Evolutionary conservation across 306 rosid species (phyloP).

Genomic region (Styphnolobium japonicum): DNA sequence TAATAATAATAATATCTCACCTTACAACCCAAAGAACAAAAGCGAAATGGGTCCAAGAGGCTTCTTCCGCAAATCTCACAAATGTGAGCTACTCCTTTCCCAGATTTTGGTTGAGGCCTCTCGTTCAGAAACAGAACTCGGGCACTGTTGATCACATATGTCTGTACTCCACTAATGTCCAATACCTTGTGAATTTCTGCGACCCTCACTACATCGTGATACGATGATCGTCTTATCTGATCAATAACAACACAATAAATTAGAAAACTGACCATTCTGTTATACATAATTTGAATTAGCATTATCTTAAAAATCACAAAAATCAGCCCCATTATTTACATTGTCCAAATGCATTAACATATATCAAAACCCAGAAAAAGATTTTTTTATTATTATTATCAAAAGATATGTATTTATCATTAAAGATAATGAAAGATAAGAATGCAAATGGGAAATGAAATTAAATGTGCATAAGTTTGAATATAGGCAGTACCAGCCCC

Average conservation of each 20-base stretch:
- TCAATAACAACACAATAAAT: not conserved
- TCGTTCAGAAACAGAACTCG: slow-evolving; percentile 87
- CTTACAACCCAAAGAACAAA: slow-evolving; percentile 97
- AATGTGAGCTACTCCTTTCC: slow-evolving; percentile 71
- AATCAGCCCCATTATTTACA: not conserved
- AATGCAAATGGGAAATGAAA: not conserved
- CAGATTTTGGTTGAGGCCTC: slow-evolving; percentile 91
- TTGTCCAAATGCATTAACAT: not conserved
- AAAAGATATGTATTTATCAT: too few species aligned
- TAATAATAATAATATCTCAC: slow-evolving; percentile 37
- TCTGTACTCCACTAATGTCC: slow-evolving; percentile 86
- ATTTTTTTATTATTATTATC: too few species aligned
- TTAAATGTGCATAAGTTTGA: not conserved
- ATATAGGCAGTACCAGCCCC: not conserved
- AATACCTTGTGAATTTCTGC: slow-evolving; percentile 68
- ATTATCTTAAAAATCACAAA: not conserved
- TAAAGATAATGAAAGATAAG: too few species aligned
- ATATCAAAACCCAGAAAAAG: not conserved
- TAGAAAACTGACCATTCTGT: not conserved
- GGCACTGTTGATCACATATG: slow-evolving; percentile 92
- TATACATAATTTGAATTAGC: not conserved
- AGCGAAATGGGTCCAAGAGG: slow-evolving; percentile 86
- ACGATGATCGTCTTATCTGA: slow-evolving; percentile 87
- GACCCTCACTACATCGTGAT: slow-evolving; percentile 93
- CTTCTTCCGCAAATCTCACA: slow-evolving; percentile 91